Conservation (phyloP, 2,329 filamentous ascomycete species). For the Aureobasidium sp. region DNA sequence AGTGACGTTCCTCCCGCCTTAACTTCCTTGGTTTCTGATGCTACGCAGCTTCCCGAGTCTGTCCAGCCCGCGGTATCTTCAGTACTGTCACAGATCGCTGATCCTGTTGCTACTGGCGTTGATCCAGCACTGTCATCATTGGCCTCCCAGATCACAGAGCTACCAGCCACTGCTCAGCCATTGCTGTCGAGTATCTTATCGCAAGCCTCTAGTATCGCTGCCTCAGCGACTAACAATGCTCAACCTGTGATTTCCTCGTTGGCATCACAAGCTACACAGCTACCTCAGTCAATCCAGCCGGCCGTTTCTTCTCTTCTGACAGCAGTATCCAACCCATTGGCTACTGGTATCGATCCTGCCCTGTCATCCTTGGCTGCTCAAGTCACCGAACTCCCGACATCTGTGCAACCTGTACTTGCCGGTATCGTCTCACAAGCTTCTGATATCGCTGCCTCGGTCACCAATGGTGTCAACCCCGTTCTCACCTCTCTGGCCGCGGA, state of each 20-base stretch:
- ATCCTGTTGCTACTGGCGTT: not conserved
- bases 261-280: not conserved
- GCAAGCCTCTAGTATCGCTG: not conserved
- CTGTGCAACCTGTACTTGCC: not conserved
- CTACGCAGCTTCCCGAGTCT: not conserved
- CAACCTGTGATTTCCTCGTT: not conserved
- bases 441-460: not conserved
- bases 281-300: not conserved
- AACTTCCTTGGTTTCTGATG: not conserved
- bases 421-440: not conserved
- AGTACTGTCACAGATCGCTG: not conserved
- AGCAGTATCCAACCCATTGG: not conserved
- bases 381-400: not conserved
- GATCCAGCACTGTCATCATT: not conserved
- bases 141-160: not conserved
- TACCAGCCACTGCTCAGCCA: not conserved
- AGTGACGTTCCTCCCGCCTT: not conserved
- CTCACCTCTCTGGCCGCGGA: not conserved
- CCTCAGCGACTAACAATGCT: not conserved
- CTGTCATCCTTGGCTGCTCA: not conserved
- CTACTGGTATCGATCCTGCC: not conserved
- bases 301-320: not conserved
- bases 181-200: not conserved
- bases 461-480: not conserved
- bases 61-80: not conserved